Base-by-base conservation (phyloP, 768 basidiomycete species). In the Hydnomerulius pinastri region DNA sequence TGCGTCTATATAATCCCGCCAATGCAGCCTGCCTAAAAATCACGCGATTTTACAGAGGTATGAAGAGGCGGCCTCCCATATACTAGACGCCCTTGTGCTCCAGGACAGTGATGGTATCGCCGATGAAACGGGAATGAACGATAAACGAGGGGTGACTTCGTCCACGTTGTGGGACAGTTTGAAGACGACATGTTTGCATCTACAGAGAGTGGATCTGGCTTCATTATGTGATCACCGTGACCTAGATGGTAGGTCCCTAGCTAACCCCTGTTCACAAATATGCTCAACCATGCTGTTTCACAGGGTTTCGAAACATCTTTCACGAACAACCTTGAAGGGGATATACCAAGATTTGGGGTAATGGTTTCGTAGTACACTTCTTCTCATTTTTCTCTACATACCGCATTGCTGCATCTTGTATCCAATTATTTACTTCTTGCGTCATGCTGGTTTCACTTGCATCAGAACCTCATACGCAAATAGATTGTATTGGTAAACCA, bases 111-210 rank as follows among this genome's bases (percentile, higher is more conserved):
- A 98, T 58, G 80, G 85, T 8, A 76, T 86, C n/a, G 61, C 61
- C n/a, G 78, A 82, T 25, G 61, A 65, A 6, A 60, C 64, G 39
- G 57, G 73, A 3, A 59, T 67, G 52, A 77, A 79, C 44, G 77
- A 81, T 44, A 73, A 71, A 35, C 83, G 86, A 33, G 90, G 88
- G 7, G 82, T 95, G 39, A 87, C 85, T 2, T 86, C 88, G 21
- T 78, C 77, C 15, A 79, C 87, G 2, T 70, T 98, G 33, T 98
- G 96, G 96, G 90, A 92, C 44, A 90, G 87, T 61, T 70, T 98
- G 56, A 85, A 85, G 70, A 90, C 85, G 33, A 83, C 86, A 30
- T 91, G 90, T 65, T 61, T 92, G 64, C 85, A 93, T 62, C 77
- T 96, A 73, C 83, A 87, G 53, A 73, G 92, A 47, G 70, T 78